Base-by-base conservation (phyloP, 805 yeast genomes). In the Kuraishia borneana region DNA sequence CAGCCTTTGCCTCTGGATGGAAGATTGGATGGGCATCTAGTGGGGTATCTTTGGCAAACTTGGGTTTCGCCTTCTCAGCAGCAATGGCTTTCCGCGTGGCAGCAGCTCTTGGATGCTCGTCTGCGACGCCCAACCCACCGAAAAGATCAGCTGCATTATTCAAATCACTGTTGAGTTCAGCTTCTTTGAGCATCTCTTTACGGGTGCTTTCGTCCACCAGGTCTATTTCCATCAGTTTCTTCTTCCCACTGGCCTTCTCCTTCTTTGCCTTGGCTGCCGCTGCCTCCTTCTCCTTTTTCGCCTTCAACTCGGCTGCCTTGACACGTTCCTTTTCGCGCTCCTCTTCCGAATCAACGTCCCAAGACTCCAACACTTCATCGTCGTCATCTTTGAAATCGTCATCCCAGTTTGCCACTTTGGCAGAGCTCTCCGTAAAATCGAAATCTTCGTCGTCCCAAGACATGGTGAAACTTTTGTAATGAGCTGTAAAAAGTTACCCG, bases 91-190 rank as follows among this genome's bases (percentile, higher is more conserved):
- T 66, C 18, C 68, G 69, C 36, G 66, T 68, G 22, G 72, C 73
- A 18, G 42, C 41, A 38, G 73, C 76, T 39, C 73, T 59, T 30
- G 77, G 77, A 45, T 71, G 77, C 23, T 62, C 76, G 39, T 64
- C 65, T 18, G 74, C 71, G 35, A 70, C 68, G 28, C 72, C 71
- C 44, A 65, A 63, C 12, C 84, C 85, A 21, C 87, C 95, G 53
- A 89, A 85, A 46, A 89, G 65, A 47, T 83, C 94, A 6, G 95
- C 89, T 21, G 98, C 97, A 53, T 83, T 84, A 57, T 83, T 84
- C 56, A 89, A 65, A 61, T 89, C 98, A 19, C 94, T 72, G 32
- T 74, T 78, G 39, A 84, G 49, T 59, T 89, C 95, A 16, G 92
- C 94, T 54, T 80, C 66, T 50, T 68, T 78, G 58, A 83, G 65